Percentiles rank a stretch among this genome's conserved stretches.
phyloP scores from a whole-genome alignment of 495 filamentous ascomycete genomes.

The Lichina pygmaea region DNA sequence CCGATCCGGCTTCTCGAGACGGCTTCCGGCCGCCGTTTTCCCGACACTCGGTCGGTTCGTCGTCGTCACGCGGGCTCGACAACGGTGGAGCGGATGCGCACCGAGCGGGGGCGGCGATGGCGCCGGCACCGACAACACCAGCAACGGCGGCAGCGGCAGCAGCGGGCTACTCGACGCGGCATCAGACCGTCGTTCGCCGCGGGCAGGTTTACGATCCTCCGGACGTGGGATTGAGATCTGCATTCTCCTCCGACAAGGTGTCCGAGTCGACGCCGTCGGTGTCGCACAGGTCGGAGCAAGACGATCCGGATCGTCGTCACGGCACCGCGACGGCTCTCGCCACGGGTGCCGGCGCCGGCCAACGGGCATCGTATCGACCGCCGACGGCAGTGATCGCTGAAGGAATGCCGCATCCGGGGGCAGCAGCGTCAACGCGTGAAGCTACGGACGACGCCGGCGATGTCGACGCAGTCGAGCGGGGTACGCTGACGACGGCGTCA shows the following conservation, averaged over 20 bases:
- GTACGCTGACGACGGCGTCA: not conserved
- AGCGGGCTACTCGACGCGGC: not conserved
- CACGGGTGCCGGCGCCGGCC: not conserved
- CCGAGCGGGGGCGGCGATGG: not conserved
- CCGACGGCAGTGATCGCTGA: not conserved
- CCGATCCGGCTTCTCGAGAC: no score
- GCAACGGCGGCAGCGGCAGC: not conserved
- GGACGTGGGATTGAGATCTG: not conserved
- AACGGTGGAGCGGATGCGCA: no score
- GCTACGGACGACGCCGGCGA: not conserved
- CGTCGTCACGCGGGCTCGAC: no score
- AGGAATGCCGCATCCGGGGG: no score
- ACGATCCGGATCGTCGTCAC: not conserved
- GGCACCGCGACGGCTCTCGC: not conserved
- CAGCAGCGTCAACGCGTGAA: no score
- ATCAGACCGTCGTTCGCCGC: not conserved
- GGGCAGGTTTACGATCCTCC: not conserved
- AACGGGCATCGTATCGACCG: not conserved
- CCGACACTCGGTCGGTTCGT: no score
- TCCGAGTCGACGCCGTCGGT: not conserved
- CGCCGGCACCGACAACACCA: not conserved
- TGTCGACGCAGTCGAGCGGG: not conserved
- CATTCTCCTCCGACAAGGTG: not conserved
- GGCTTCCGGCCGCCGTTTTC: no score
- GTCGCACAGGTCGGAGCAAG: not conserved